Percentiles rank a stretch among this genome's conserved stretches.
Conservation (phyloP, 2,329 filamentous ascomycete genomes). For the Pseudodiploospora longispora region DNA sequence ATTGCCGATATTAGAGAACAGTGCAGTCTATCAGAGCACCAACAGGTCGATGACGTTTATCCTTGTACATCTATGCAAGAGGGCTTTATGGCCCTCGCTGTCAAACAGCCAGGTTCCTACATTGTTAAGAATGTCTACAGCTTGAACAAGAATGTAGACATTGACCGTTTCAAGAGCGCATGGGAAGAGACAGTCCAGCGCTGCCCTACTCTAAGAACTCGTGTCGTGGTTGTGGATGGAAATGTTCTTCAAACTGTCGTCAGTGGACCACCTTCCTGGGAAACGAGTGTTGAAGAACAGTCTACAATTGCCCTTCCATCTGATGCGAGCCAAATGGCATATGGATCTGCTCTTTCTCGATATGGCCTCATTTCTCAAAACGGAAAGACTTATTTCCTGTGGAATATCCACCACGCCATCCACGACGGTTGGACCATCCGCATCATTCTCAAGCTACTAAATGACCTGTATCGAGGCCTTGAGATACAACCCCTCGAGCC, state of each 20-base stretch:
- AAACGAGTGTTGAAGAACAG: not conserved
- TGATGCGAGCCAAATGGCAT: slow-evolving; percentile 2
- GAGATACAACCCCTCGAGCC: not conserved
- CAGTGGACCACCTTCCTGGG: not conserved
- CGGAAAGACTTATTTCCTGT: slow-evolving; percentile 7
- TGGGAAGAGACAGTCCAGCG: not conserved
- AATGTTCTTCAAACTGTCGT: too few relatives aligned
- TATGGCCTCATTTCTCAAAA: slow-evolving; percentile 4
- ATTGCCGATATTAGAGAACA: not conserved
- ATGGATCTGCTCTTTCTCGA: slow-evolving; percentile 2
- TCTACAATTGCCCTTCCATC: slow-evolving; percentile 1
- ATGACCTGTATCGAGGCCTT: not conserved
- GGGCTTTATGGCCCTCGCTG: too few relatives aligned
- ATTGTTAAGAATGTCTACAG: too few relatives aligned
- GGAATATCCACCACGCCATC: slow-evolving; percentile 13
- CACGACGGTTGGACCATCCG: slow-evolving; percentile 13
- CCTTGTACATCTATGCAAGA: too few relatives aligned
- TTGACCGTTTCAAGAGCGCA: not conserved
- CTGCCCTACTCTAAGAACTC: not conserved
- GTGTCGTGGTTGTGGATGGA: not conserved
- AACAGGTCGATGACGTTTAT: not conserved
- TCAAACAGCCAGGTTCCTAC: too few relatives aligned
- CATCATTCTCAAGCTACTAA: slow-evolving; percentile 5
- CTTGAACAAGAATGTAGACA: not conserved
- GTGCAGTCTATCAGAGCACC: not conserved